Evolutionary conservation across 225 moss, liverwort and hornwort species (phyloP).

Genomic region (Ulota crispa): DNA sequence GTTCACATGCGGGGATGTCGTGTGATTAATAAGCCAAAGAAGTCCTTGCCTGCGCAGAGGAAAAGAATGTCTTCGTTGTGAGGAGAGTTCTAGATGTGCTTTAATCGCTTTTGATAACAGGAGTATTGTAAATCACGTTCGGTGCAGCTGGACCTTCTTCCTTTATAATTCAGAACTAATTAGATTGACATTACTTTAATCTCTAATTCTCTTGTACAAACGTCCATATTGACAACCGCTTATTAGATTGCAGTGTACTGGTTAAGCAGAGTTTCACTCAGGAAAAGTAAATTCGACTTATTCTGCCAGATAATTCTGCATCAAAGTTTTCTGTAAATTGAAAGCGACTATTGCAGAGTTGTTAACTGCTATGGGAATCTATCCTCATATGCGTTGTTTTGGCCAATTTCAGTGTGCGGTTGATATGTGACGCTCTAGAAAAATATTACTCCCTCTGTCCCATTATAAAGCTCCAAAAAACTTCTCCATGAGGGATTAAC

Average conservation of each 20-base stretch:
- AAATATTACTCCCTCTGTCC: too few relatives aligned
- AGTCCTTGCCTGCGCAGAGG: constrained; percentile 7
- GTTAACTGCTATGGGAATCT: not conserved
- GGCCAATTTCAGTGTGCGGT: not conserved
- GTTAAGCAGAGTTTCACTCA: not conserved
- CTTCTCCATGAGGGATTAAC: too few relatives aligned
- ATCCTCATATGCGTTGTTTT: not conserved
- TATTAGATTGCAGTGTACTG: not conserved
- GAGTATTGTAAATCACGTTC: not conserved
- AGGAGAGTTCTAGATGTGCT: not conserved
- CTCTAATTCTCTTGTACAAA: not conserved
- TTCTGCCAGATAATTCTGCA: not conserved
- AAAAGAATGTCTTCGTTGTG: not conserved
- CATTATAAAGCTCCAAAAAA: too few relatives aligned
- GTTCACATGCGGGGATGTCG: constrained; percentile 45
- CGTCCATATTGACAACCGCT: not conserved
- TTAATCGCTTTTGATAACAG: not conserved
- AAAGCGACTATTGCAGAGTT: not conserved
- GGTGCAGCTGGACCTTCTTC: not conserved
- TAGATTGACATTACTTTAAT: not conserved
- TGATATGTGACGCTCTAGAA: not conserved
- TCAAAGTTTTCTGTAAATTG: not conserved
- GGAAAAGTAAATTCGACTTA: not conserved
- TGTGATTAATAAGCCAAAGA: constrained; percentile 29
- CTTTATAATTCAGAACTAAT: not conserved